These are phyloP conservation scores for Echria macrotheca DNA, from an alignment of 495 filamentous ascomycete genomes.

Conservation along the genomic window DNA sequence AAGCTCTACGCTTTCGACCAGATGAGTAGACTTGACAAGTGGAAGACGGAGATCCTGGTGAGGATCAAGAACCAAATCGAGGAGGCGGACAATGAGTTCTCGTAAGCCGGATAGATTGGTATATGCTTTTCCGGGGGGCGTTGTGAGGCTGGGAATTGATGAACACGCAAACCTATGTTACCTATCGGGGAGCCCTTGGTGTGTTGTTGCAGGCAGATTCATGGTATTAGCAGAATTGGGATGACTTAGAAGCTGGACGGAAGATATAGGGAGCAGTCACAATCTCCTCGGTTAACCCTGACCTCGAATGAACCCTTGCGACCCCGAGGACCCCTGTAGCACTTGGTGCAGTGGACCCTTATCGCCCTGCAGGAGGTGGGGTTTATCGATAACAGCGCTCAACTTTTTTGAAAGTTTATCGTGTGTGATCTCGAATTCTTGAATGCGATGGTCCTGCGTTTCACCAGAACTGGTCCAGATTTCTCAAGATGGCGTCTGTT, in stretches of 20 bases:
- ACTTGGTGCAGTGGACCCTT: conserved; percentile 15
- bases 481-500: conserved; percentile 48
- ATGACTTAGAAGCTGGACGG: too few species aligned
- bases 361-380: conserved; percentile 18
- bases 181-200: too few species aligned
- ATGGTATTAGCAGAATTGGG: too few species aligned
- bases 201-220: too few species aligned
- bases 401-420: conserved; percentile 25
- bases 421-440: conserved; percentile 24
- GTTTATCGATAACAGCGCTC: conserved; percentile 20
- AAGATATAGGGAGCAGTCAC: too few species aligned
- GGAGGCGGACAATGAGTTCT: conserved; percentile 58
- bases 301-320: not conserved
- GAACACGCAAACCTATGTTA: too few species aligned
- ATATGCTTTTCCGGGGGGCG: not conserved
- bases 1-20: conserved; percentile 84
- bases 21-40: conserved; percentile 87
- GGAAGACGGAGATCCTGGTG: conserved; percentile 85
- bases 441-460: too few species aligned
- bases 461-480: too few species aligned
- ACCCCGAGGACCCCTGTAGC: not conserved
- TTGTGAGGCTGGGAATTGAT: too few species aligned
- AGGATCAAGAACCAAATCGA: conserved; percentile 78
- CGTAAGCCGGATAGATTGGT: conserved; percentile 19
- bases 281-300: too few species aligned